Conservation (phyloP, 1,284 basidiomycete species). For the Ustilago sp. region DNA sequence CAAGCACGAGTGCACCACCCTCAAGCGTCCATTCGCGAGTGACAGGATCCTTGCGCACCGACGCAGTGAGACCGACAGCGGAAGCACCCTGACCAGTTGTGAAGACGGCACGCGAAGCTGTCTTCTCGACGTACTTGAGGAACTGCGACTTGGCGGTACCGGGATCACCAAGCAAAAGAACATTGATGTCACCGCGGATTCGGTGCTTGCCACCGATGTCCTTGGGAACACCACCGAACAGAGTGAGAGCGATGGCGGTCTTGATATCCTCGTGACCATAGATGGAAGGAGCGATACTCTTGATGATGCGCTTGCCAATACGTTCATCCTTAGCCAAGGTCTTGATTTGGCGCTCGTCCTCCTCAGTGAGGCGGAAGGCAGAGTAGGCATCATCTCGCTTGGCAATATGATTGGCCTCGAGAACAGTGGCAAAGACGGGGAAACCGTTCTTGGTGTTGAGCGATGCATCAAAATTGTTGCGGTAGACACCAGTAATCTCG, state of each 20-base stretch:
- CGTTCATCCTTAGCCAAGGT: constrained; percentile 87
- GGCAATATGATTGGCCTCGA: constrained; percentile 89
- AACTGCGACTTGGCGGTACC: constrained; percentile 99
- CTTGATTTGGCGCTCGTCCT: constrained; percentile 93
- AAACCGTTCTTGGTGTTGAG: constrained; percentile 99
- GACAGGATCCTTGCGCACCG: constrained; percentile 95
- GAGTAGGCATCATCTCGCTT: constrained; percentile 95
- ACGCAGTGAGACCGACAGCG: constrained; percentile 97
- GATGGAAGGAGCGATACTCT: constrained; percentile 97
- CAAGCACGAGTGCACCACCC: constrained; percentile 94
- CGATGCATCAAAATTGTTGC: constrained; percentile 98
- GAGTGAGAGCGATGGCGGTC: constrained; percentile 91
- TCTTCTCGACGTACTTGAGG: constrained; percentile 99
- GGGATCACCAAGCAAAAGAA: constrained; percentile 94
- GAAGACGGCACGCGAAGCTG: constrained; percentile 94
- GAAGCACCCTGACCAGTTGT: constrained; percentile 98
- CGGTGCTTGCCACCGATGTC: constrained; percentile 96
- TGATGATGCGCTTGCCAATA: constrained; percentile 95
- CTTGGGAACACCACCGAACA: constrained; percentile 93
- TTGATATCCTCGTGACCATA: constrained; percentile 99
- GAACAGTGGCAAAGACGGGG: constrained; percentile 97
- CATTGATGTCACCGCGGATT: constrained; percentile 96
- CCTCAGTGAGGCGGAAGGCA: constrained; percentile 93
- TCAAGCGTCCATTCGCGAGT: constrained; percentile 99
- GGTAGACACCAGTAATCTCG: constrained; percentile 90